Evolutionary conservation across 2,329 filamentous ascomycete genomes (phyloP).

Genomic region (Clarireedia monteithiana): DNA sequence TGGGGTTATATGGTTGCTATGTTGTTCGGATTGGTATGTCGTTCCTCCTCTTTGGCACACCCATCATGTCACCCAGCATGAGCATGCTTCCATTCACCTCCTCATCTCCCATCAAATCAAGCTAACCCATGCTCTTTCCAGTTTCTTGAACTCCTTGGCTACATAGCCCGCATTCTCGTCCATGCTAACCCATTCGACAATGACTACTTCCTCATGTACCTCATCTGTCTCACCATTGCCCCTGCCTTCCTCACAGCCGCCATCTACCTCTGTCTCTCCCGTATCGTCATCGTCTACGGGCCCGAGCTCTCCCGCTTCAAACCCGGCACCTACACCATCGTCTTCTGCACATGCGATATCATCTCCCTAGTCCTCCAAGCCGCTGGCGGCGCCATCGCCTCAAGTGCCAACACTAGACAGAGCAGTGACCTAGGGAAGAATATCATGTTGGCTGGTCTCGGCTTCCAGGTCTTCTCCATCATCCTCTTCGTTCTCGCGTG

Average conservation of each 20-base stretch:
- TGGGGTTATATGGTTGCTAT: conserved; percentile 47
- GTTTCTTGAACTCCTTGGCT: conserved; percentile 35
- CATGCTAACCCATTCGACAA: conserved; percentile 47
- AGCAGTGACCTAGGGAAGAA: conserved; percentile 23
- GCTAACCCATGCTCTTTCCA: neutral
- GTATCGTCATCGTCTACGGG: conserved; percentile 37
- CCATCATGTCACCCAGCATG: neutral
- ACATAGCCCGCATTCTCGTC: conserved; percentile 44
- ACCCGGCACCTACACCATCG: conserved; percentile 43
- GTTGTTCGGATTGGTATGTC: conserved; percentile 37
- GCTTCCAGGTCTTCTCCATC: conserved; percentile 33
- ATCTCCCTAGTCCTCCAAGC: conserved; percentile 52
- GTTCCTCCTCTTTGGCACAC: neutral
- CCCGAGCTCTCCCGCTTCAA: conserved; percentile 38
- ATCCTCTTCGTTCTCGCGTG: conserved; percentile 22
- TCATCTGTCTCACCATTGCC: conserved; percentile 40
- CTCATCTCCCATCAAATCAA: neutral
- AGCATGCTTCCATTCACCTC: neutral
- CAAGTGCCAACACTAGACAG: conserved; percentile 31
- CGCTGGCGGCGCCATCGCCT: conserved; percentile 48
- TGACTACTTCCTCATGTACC: conserved; percentile 48
- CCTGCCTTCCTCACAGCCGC: conserved; percentile 49
- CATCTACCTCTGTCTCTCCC: conserved; percentile 52
- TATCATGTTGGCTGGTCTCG: conserved; percentile 35
- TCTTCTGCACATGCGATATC: conserved; percentile 42